phyloP scores from a whole-genome alignment of 345 rosid genomes.

The Stellera chamaejasme region DNA sequence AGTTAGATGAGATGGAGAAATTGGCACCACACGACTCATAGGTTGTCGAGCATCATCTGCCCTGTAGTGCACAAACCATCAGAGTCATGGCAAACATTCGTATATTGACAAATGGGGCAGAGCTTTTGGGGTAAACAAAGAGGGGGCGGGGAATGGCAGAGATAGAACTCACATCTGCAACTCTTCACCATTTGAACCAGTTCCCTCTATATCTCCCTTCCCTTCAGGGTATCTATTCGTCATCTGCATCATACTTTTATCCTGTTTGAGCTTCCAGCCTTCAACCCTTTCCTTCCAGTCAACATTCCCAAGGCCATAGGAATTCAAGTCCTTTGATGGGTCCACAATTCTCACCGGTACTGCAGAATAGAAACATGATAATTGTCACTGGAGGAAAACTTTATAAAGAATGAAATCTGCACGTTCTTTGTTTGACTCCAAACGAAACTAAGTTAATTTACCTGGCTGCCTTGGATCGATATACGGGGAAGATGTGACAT shows the following conservation, averaged over 20 bases:
- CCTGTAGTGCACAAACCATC: constrained; percentile 39
- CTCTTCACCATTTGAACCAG: constrained; percentile 98
- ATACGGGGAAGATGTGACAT: constrained; percentile 77
- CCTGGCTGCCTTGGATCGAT: constrained; percentile 98
- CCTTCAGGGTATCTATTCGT: constrained; percentile 65
- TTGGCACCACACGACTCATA: constrained; percentile 80
- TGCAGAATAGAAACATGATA: constrained; percentile 24
- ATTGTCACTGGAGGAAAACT: not conserved
- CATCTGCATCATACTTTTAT: constrained; percentile 70
- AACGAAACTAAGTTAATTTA: constrained; percentile 18
- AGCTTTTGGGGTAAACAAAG: not conserved
- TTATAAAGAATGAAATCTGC: too few relatives aligned
- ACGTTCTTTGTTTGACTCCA: too few relatives aligned
- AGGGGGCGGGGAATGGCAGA: not conserved
- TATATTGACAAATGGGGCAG: not conserved
- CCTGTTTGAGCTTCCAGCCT: constrained; percentile 99
- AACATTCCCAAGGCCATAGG: constrained; percentile 94
- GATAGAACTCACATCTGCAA: constrained; percentile 77
- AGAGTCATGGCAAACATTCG: constrained; percentile 1
- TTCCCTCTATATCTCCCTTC: constrained; percentile 93
- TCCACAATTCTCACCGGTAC: constrained; percentile 98
- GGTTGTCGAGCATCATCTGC: constrained; percentile 95
- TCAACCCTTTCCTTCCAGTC: constrained; percentile 99
- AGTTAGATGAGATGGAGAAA: constrained; percentile 71
- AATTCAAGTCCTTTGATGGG: constrained; percentile 95